These are phyloP conservation scores for Apiotrichum akiyoshidainum DNA, from an alignment of 1,284 basidiomycete genomes.

Conservation along the genomic window DNA sequence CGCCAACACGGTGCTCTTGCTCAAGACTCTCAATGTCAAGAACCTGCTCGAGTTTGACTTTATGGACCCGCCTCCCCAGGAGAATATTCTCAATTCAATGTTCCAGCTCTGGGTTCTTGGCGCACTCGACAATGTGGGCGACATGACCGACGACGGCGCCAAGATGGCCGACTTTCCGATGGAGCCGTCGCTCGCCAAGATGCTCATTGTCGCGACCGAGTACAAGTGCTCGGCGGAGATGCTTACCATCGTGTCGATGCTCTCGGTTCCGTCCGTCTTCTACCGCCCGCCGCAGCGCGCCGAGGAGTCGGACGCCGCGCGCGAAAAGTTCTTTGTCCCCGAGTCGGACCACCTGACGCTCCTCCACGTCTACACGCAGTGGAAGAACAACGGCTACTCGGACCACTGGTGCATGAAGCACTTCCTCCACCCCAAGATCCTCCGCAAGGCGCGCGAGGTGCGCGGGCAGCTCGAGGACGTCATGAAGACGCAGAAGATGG, in stretches of 20 bases:
- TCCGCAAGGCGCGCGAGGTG: slow-evolving; percentile 95
- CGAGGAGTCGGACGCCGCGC: slow-evolving; percentile 92
- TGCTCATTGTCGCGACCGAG: slow-evolving; percentile 92
- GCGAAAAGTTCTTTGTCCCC: slow-evolving; percentile 97
- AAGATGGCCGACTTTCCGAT: slow-evolving; percentile 99
- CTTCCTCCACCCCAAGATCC: slow-evolving; percentile 92
- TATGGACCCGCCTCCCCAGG: slow-evolving; percentile 88
- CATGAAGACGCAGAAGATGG: slow-evolving; percentile 97
- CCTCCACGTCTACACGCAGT: slow-evolving; percentile 94
- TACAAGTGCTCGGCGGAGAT: slow-evolving; percentile 92
- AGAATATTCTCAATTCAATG: slow-evolving; percentile 95
- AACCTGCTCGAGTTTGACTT: slow-evolving; percentile 98
- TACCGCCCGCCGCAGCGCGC: slow-evolving; percentile 92
- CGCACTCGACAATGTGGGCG: slow-evolving; percentile 95
- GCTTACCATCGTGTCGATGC: slow-evolving; percentile 98
- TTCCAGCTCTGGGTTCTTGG: slow-evolving; percentile 99
- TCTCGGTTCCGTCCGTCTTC: slow-evolving; percentile 94
- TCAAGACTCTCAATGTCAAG: slow-evolving; percentile 92
- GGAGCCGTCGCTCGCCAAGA: slow-evolving; percentile 97
- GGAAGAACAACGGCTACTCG: slow-evolving; percentile 88
- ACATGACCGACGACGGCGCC: slow-evolving; percentile 82
- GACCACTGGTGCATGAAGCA: slow-evolving; percentile 94
- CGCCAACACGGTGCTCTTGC: slow-evolving; percentile 88
- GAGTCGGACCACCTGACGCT: slow-evolving; percentile 96
- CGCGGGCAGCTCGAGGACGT: slow-evolving; percentile 94